Evolutionary conservation across 1,284 basidiomycete genomes (phyloP).

Genomic region (Erythrobasidium hasegawianum): DNA sequence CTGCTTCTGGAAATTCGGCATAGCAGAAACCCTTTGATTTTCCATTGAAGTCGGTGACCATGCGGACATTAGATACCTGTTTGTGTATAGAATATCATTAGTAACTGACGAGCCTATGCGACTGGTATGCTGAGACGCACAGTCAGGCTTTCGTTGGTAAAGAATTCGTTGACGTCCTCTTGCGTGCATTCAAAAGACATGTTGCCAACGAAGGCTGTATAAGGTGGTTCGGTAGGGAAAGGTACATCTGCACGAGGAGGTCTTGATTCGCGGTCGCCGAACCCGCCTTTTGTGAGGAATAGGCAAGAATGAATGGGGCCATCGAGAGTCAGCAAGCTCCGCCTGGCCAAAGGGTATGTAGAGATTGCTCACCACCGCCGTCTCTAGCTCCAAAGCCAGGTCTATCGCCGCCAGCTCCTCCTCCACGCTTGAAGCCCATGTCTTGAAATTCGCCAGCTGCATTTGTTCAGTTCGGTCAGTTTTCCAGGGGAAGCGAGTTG

Average conservation of each 20-base stretch:
- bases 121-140: not conserved
- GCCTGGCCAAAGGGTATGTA: not conserved
- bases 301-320: constrained; percentile 41
- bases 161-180: constrained; percentile 75
- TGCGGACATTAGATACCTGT: constrained; percentile 78
- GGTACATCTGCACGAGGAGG: constrained; percentile 84
- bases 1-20: constrained; percentile 82
- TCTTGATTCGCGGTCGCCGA: constrained; percentile 43
- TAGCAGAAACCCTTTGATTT: constrained; percentile 98
- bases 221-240: constrained; percentile 89
- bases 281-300: constrained; percentile 36
- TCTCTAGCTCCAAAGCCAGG: constrained; percentile 33
- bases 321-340: not conserved
- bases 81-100: constrained; percentile 1
- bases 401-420: constrained; percentile 35
- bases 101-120: too few species aligned
- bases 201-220: constrained; percentile 94
- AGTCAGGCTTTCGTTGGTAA: constrained; percentile 55
- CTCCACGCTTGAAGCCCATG: not conserved
- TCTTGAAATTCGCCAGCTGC: constrained; percentile 1
- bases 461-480: not conserved
- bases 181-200: constrained; percentile 89
- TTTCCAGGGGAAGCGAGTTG: not conserved
- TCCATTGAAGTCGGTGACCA: constrained; percentile 80
- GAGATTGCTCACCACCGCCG: constrained; percentile 15